These are phyloP conservation scores for Aspergillus pseudoglaucus DNA, from an alignment of 2,329 filamentous ascomycete genomes.

Conservation along the genomic window DNA sequence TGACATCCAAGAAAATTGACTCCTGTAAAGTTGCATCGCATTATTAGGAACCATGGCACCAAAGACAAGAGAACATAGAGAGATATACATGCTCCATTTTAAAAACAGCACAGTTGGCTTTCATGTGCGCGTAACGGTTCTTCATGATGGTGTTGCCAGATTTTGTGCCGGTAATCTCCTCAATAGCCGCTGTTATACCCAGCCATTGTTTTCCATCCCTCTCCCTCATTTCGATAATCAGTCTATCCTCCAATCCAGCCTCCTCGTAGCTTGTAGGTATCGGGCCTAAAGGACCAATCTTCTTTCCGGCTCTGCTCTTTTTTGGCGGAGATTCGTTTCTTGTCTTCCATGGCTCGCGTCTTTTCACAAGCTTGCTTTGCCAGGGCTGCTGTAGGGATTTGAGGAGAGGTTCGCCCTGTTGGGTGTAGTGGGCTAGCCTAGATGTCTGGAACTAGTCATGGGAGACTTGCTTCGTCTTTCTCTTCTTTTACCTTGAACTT, in stretches of 20 bases:
- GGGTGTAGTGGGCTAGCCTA: too few species aligned
- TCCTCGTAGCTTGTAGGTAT: slow-evolving; percentile 20
- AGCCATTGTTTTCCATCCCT: not conserved
- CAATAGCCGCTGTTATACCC: not conserved
- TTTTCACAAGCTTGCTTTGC: too few species aligned
- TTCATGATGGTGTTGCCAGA: not conserved
- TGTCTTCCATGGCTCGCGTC: too few species aligned
- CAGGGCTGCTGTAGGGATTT: too few species aligned
- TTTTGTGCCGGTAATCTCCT: not conserved
- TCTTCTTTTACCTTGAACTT: too few species aligned
- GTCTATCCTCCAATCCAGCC: not conserved
- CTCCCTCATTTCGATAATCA: not conserved
- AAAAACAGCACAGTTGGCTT: slow-evolving; percentile 5
- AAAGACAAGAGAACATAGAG: not conserved
- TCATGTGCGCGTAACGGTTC: not conserved
- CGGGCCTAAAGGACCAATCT: slow-evolving; percentile 1
- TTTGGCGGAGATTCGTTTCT: too few species aligned
- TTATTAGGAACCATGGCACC: not conserved
- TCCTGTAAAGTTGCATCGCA: slow-evolving; percentile 13
- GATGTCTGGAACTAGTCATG: too few species aligned
- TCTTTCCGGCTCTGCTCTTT: too few species aligned
- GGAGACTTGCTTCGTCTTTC: too few species aligned
- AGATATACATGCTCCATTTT: slow-evolving; percentile 20
- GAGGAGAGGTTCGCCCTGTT: too few species aligned
- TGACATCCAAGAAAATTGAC: slow-evolving; percentile 25